Percentiles rank a stretch among this genome's conserved stretches.
These are phyloP conservation scores for Ramaria rubella DNA, from an alignment of 768 basidiomycete genomes.

Conservation along the genomic window DNA sequence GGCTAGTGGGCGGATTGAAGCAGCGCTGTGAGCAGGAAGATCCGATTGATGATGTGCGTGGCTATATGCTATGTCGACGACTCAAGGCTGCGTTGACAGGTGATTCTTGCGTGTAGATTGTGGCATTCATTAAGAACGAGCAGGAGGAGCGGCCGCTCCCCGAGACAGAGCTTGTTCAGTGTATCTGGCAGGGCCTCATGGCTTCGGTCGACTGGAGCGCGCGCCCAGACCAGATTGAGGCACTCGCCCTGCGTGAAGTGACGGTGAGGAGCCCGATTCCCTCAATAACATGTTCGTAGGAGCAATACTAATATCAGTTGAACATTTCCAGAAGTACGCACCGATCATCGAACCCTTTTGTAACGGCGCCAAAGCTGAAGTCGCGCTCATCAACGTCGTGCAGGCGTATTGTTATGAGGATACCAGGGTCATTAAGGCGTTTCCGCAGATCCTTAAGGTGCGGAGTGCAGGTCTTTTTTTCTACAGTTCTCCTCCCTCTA, in stretches of 20 bases:
- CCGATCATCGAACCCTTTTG: slow-evolving; percentile 89
- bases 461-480: too few species aligned
- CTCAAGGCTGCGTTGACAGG: slow-evolving; percentile 4
- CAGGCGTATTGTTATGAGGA: slow-evolving; percentile 97
- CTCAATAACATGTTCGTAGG: background rate
- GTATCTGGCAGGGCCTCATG: slow-evolving; percentile 92
- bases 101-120: slow-evolving; percentile 45
- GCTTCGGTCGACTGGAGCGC: slow-evolving; percentile 82
- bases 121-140: slow-evolving; percentile 60
- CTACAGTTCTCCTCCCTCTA: too few species aligned
- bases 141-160: slow-evolving; percentile 80
- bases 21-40: slow-evolving; percentile 69
- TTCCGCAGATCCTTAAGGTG: slow-evolving; percentile 90
- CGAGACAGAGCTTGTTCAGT: slow-evolving; percentile 76
- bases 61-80: background rate
- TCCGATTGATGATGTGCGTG: slow-evolving; percentile 55
- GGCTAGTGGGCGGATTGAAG: slow-evolving; percentile 59
- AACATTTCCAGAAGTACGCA: slow-evolving; percentile 57
- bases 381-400: slow-evolving; percentile 89
- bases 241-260: slow-evolving; percentile 81
- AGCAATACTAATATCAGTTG: background rate
- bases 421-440: slow-evolving; percentile 89
- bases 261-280: slow-evolving; percentile 46
- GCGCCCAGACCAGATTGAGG: slow-evolving; percentile 87
- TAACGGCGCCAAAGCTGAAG: slow-evolving; percentile 80